Conservation (phyloP, 23 red algal genomes). For the Chondrus crispus region DNA sequence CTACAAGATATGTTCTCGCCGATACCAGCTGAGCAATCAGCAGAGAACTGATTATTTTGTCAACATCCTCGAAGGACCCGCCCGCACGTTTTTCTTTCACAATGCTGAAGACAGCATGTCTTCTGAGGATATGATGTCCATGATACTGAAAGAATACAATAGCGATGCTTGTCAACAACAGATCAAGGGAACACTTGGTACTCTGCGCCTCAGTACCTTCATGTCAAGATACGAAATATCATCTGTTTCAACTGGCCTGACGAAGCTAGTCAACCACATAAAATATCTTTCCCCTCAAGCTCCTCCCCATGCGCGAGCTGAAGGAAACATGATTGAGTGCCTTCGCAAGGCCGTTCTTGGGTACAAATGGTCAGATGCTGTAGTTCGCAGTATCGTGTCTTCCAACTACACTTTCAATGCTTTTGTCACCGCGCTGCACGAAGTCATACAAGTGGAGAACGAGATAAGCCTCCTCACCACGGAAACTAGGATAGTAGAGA, state of each 20-base stretch:
- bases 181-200: neutral
- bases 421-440: constrained; percentile 10
- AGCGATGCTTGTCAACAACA: neutral
- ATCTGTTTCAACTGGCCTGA: neutral
- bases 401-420: neutral
- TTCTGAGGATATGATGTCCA: neutral
- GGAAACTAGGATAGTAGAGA: neutral
- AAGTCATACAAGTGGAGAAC: neutral
- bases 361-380: neutral
- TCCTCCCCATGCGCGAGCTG: neutral
- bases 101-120: neutral
- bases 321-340: neutral
- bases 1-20: constrained; percentile 20
- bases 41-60: constrained; percentile 41
- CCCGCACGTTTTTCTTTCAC: neutral
- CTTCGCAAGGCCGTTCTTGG: neutral
- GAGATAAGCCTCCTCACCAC: neutral
- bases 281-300: neutral
- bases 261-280: neutral
- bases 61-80: neutral
- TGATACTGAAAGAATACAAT: neutral
- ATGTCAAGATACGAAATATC: neutral
- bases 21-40: neutral
- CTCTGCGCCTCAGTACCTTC: neutral
- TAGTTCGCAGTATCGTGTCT: neutral